These are phyloP conservation scores for Lipomyces yamadae DNA, from an alignment of 805 yeast genomes.

Conservation along the genomic window DNA sequence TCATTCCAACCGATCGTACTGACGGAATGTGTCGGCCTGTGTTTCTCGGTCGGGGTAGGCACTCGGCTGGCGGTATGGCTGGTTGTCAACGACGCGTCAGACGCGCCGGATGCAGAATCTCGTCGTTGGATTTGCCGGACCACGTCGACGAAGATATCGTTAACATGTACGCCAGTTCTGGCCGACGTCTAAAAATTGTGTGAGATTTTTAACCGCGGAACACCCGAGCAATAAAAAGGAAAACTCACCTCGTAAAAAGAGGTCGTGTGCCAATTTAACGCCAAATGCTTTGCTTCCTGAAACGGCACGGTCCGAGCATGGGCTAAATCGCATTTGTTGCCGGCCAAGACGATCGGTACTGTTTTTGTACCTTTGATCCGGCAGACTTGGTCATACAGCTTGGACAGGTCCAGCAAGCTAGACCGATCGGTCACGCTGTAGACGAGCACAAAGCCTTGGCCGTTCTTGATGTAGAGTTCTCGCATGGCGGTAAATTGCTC, in stretches of 20 bases:
- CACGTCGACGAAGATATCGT: slow-evolving; percentile 31
- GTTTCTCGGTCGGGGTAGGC: slow-evolving; percentile 17
- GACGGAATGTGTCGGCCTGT: slow-evolving; percentile 9
- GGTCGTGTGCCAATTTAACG: slow-evolving; percentile 29
- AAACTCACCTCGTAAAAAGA: slow-evolving; percentile 32
- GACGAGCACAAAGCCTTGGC: slow-evolving; percentile 87
- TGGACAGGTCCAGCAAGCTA: slow-evolving; percentile 77
- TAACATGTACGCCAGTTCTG: slow-evolving; percentile 26
- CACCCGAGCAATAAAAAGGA: not conserved
- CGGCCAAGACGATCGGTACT: slow-evolving; percentile 90
- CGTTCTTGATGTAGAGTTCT: slow-evolving; percentile 64
- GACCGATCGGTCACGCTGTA: slow-evolving; percentile 80
- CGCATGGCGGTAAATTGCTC: slow-evolving; percentile 98
- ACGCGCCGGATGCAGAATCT: slow-evolving; percentile 49
- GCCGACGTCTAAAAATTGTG: slow-evolving; percentile 28
- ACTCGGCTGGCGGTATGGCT: slow-evolving; percentile 4
- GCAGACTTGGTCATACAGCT: slow-evolving; percentile 82
- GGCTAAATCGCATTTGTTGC: slow-evolving; percentile 77
- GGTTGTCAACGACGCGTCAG: not conserved
- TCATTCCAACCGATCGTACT: slow-evolving; percentile 10
- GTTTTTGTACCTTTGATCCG: slow-evolving; percentile 70
- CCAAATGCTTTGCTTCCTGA: slow-evolving; percentile 30
- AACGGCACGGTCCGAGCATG: slow-evolving; percentile 33
- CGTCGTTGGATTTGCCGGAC: slow-evolving; percentile 80
- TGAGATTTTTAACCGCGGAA: not conserved